phyloP scores from a whole-genome alignment of 148 eudicot species.

The Amaranthus cruentus region DNA sequence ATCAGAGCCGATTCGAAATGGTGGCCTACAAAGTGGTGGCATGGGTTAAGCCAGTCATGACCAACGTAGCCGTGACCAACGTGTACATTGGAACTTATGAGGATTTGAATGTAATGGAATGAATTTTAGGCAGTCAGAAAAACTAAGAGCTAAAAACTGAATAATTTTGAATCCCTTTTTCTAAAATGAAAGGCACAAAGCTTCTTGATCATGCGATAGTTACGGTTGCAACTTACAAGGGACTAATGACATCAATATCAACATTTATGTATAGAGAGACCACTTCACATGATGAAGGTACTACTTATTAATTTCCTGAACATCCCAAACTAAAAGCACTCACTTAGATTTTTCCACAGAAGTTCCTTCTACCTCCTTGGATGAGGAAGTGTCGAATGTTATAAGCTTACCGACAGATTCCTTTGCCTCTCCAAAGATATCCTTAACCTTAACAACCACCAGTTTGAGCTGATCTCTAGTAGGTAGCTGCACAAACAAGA shows the following conservation, averaged over 20 bases:
- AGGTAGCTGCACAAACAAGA: conserved; percentile 56
- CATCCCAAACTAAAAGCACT: conserved; percentile 19
- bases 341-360: conserved; percentile 51
- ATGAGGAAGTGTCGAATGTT: conserved; percentile 35
- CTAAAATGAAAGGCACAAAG: not conserved
- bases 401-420: conserved; percentile 89
- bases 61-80: too few relatives aligned
- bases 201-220: not conserved
- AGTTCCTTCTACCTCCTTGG: conserved; percentile 43
- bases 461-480: conserved; percentile 74
- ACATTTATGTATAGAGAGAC: not conserved
- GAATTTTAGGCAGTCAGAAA: not conserved
- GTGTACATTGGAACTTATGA: too few relatives aligned
- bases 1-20: too few relatives aligned
- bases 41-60: too few relatives aligned
- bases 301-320: not conserved
- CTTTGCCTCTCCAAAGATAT: conserved; percentile 83
- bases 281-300: not conserved
- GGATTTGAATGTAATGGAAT: too few relatives aligned
- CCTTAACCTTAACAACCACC: conserved; percentile 82
- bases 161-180: not conserved
- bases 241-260: not conserved
- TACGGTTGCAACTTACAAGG: conserved; percentile 8
- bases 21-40: too few relatives aligned
- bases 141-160: not conserved